Base-by-base conservation (phyloP, 192 early-diverging fungal species). In the Backusella luteola region DNA sequence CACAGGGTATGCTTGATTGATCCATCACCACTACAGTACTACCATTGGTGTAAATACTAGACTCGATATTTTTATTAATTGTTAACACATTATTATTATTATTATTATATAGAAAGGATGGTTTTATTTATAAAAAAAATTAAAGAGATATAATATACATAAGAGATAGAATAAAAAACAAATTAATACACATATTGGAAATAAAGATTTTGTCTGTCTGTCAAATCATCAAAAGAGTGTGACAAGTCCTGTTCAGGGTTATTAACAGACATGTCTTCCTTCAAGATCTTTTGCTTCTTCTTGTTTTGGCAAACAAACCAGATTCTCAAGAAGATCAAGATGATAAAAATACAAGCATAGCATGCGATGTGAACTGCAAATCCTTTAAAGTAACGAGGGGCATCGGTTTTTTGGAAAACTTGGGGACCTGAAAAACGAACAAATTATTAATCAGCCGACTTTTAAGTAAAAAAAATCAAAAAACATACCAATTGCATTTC, bases 121-220 rank as follows among this genome's bases (percentile, higher is more conserved):
- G 6, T 49, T 49, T 49, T 49, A 49, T 49, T 49, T 49, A 49
- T 49, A 49, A 49, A n/a, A 49, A 49, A 19, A 49, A 49, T 4
- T 15, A 49, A n/a, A n/a, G 17, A 49, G 12, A 12, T 17, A 49
- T 49, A 49, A 49, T 49, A 49, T 49, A 63, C 56, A 29, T 63
- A 23, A 29, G 9, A 32, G 21, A 29, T 23, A 39, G 0, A 32
- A 39, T 39, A 39, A 39, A 39, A 11, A 26, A 59, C 17, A 23
- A 59, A 59, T 63, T 69, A 76, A 69, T 76, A 76, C 15, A 69
- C 68, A 35, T 76, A 76, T 42, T 68, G 42, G 68, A 76, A 76
- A 42, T 76, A 67, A 11, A 42, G 75, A 12, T 76, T 76, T 36
- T 76, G 75, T 8, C 66, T 69, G 68, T 76, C 75, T n/a, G 75